Conservation (phyloP, 2,329 filamentous ascomycete genomes). For the Emergomyces orientalis region DNA sequence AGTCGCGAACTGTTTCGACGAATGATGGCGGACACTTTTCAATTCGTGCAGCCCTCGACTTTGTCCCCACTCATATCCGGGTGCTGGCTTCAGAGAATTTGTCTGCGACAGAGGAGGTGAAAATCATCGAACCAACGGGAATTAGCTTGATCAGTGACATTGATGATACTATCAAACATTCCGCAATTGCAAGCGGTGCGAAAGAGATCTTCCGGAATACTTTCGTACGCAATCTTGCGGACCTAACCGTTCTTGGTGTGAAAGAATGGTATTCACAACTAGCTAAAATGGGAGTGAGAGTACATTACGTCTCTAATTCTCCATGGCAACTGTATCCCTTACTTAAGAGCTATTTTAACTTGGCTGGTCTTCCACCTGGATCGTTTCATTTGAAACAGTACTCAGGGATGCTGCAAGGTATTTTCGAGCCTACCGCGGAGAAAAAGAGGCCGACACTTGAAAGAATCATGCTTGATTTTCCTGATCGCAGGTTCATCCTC, state of each 20-base stretch:
- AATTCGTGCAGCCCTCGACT: conserved; percentile 70
- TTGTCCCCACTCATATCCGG: conserved; percentile 80
- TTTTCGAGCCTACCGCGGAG: conserved; percentile 95
- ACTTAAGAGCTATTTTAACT: conserved; percentile 71
- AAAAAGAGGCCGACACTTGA: conserved; percentile 83
- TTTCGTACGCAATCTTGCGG: conserved; percentile 75
- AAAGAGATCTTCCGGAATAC: conserved; percentile 95
- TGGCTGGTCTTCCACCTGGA: conserved; percentile 70
- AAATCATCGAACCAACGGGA: conserved; percentile 65
- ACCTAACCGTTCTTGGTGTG: conserved; percentile 78
- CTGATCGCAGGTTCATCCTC: conserved; percentile 76
- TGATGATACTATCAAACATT: conserved; percentile 94
- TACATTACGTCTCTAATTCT: conserved; percentile 99
- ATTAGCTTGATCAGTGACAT: conserved; percentile 95
- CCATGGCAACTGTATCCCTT: conserved; percentile 96
- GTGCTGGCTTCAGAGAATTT: conserved; percentile 79
- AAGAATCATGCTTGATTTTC: conserved; percentile 79
- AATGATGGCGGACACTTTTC: conserved; percentile 84
- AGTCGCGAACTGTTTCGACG: conserved; percentile 75
- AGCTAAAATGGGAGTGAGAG: conserved; percentile 67
- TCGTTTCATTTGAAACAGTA: conserved; percentile 96
- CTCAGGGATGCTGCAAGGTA: conserved; percentile 91
- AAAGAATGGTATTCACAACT: conserved; percentile 78
- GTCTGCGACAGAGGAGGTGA: conserved; percentile 68
- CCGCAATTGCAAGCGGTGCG: conserved; percentile 76